Evolutionary conservation across 1,284 basidiomycete species (phyloP).

Genomic region (Malassezia sp.): DNA sequence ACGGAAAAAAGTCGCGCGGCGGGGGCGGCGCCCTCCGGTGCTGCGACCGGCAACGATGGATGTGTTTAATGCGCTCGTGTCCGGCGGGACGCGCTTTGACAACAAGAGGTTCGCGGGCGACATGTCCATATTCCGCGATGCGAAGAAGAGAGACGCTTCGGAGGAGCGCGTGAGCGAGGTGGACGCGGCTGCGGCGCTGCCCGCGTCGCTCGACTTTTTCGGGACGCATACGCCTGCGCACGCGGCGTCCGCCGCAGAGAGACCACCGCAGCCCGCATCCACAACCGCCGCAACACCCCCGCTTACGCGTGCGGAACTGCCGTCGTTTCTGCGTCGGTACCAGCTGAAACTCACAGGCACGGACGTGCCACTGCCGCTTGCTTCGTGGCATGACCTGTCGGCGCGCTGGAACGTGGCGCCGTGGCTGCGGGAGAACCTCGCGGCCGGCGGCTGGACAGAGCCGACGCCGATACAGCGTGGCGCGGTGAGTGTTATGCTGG

Average conservation of each 20-base stretch:
- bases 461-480: slow-evolving; percentile 48
- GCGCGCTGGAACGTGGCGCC: slow-evolving; percentile 22
- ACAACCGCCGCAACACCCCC: background rate
- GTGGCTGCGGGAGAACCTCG: slow-evolving; percentile 28
- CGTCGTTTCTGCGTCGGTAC: slow-evolving; percentile 29
- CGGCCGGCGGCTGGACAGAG: slow-evolving; percentile 25
- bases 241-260: background rate
- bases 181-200: slow-evolving; percentile 20
- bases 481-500: slow-evolving; percentile 45
- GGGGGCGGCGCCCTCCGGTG: background rate
- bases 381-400: slow-evolving; percentile 40
- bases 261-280: no score
- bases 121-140: slow-evolving; percentile 57
- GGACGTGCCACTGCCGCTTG: slow-evolving; percentile 46
- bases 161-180: background rate
- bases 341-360: slow-evolving; percentile 47
- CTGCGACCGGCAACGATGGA: slow-evolving; percentile 31
- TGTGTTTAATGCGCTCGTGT: slow-evolving; percentile 39
- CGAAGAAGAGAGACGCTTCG: slow-evolving; percentile 2
- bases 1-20: background rate
- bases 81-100: slow-evolving; percentile 54
- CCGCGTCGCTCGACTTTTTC: slow-evolving; percentile 32
- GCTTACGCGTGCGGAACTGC: slow-evolving; percentile 30
- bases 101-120: slow-evolving; percentile 64
- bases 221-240: slow-evolving; percentile 14